Evolutionary conservation across 1,284 basidiomycete genomes (phyloP).

Genomic region (Violaceomyces palustris): DNA sequence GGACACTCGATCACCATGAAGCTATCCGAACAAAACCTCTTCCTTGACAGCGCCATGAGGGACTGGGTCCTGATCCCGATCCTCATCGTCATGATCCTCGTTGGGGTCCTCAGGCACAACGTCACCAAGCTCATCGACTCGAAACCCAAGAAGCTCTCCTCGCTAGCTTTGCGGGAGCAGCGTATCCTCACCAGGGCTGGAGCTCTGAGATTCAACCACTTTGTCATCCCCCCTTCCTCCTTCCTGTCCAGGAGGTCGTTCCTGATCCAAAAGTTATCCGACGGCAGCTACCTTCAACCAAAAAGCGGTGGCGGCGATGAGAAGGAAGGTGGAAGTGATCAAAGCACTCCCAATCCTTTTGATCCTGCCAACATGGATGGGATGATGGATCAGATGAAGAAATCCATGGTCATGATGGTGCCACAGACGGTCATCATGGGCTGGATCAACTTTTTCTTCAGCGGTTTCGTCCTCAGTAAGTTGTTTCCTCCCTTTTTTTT

Average conservation of each 20-base stretch:
- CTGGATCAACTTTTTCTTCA: slow-evolving; percentile 99
- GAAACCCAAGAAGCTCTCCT: slow-evolving; percentile 72
- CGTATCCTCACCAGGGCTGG: slow-evolving; percentile 38
- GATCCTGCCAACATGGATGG: slow-evolving; percentile 90
- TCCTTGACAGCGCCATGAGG: slow-evolving; percentile 49
- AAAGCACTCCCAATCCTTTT: slow-evolving; percentile 61
- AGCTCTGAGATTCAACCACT: slow-evolving; percentile 38
- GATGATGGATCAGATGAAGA: slow-evolving; percentile 99
- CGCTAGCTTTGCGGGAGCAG: slow-evolving; percentile 85
- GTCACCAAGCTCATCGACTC: slow-evolving; percentile 81
- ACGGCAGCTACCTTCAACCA: slow-evolving; percentile 42
- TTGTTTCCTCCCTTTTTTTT: background rate
- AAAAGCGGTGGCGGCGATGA: slow-evolving; percentile 26
- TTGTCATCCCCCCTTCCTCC: slow-evolving; percentile 34
- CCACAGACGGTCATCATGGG: slow-evolving; percentile 90
- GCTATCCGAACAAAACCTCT: slow-evolving; percentile 24
- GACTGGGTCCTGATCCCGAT: slow-evolving; percentile 84
- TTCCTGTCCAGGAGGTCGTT: slow-evolving; percentile 36
- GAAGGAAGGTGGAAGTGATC: slow-evolving; percentile 54
- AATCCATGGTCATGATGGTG: slow-evolving; percentile 73
- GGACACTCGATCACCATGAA: no score
- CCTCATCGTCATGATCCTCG: slow-evolving; percentile 94
- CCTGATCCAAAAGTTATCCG: slow-evolving; percentile 31
- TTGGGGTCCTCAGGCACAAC: slow-evolving; percentile 89
- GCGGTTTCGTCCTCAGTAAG: slow-evolving; percentile 90